Base-by-base conservation (phyloP, 441 rosid species). In the Isatis lusitanica region DNA sequence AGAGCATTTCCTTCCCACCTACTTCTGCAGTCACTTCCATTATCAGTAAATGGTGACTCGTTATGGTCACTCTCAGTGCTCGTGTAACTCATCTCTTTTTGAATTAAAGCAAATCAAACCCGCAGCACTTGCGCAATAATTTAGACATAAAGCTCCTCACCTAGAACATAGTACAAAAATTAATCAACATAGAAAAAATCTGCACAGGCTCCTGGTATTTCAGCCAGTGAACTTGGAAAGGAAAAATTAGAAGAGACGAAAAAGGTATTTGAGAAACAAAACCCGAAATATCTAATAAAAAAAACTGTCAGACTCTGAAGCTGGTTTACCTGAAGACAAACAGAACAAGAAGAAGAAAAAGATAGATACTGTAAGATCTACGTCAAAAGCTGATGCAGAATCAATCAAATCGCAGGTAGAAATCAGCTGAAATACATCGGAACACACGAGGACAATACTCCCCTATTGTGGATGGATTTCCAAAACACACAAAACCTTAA, bases 11-110 rank as follows among this genome's bases (percentile, higher is more conserved):
- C 82, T 28, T 82, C 85, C 80, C 82, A 77, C 10, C 69, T 74
- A 81, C 77, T 83, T 66, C 83, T 90, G 42, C 83, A 80, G 17
- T 63, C 79, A 64, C 70, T 83, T 72, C 81, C 85, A 46, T 78
- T 85, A 48, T 86, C 94, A 70, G 67, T 70, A 76, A 75, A 79
- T 0, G 86, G 85, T 2, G 89, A 91, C 36, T 83, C 92, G 36
- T 38, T 72, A 68, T 68, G 87, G 80, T 91, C 88, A 44, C 86
- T 84, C 68, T 86, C 93, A 57, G 91, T 86, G 9, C 92, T 82
- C 13, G 83, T 61, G 77, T 57, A 82, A 83, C 88, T 88, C 98
- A 91, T 94, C 75, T 85, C 88, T 85, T 61, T 55, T 71, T 7
- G 7, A 36, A 76, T 77, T 70, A 74, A 81, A 78, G 70, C 73